phyloP scores from a whole-genome alignment of 1,284 basidiomycete genomes.

The Cerrena zonata region DNA sequence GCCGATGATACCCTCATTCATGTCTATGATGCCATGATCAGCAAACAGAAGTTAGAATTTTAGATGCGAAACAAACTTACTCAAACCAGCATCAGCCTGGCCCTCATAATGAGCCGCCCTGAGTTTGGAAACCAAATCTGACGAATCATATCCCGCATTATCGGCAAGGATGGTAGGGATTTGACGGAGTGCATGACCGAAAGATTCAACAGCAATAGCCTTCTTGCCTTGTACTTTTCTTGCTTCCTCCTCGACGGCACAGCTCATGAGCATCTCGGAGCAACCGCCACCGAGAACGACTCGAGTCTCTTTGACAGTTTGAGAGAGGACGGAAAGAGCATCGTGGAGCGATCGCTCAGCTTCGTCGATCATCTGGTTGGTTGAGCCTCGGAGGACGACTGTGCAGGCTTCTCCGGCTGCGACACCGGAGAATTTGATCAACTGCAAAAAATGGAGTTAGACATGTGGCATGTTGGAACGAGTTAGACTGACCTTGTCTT shows the following conservation, averaged over 20 bases:
- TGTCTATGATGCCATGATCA: too few species aligned
- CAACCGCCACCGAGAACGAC: constrained; percentile 94
- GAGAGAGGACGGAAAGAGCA: constrained; percentile 92
- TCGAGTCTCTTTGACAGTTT: constrained; percentile 95
- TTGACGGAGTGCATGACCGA: constrained; percentile 84
- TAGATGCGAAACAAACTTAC: constrained; percentile 46
- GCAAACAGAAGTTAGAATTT: too few species aligned
- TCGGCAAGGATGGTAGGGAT: constrained; percentile 96
- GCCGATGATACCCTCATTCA: constrained; percentile 79
- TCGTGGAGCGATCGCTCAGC: constrained; percentile 97
- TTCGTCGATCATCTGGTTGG: constrained; percentile 98
- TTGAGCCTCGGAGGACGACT: constrained; percentile 93
- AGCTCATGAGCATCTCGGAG: constrained; percentile 96
- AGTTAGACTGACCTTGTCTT: constrained; percentile 84
- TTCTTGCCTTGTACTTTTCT: constrained; percentile 88
- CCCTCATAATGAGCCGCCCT: constrained; percentile 94
- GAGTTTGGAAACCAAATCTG: constrained; percentile 87
- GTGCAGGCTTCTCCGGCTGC: constrained; percentile 99
- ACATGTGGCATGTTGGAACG: too few species aligned
- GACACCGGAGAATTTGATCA: constrained; percentile 99
- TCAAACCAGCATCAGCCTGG: constrained; percentile 76
- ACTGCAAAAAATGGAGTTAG: too few species aligned
- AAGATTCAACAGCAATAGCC: constrained; percentile 90
- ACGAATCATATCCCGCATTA: constrained; percentile 95
- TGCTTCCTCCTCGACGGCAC: constrained; percentile 86